Conservation (phyloP, 768 basidiomycete species). For the Mycena rebaudengoi region DNA sequence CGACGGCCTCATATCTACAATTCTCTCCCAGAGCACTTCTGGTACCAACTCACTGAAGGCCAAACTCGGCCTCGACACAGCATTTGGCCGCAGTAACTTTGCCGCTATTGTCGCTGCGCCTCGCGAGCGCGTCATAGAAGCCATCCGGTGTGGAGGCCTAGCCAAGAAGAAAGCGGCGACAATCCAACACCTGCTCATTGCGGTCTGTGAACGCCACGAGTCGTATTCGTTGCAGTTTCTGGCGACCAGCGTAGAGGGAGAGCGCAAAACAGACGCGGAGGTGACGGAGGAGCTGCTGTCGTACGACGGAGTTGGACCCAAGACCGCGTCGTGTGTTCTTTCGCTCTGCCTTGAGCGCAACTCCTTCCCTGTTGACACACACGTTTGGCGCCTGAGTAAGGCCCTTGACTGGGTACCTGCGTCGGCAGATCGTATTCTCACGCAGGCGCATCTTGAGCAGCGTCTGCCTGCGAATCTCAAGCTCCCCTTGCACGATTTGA, state of each 20-base stretch:
- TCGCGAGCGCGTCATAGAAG: constrained; percentile 50
- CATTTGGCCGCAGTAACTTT: constrained; percentile 61
- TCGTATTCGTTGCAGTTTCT: background rate
- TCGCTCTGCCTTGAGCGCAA: constrained; percentile 68
- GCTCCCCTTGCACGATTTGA: constrained; percentile 64
- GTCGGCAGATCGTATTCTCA: constrained; percentile 55
- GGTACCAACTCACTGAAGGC: constrained; percentile 58
- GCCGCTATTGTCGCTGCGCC: constrained; percentile 56
- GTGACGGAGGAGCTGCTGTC: background rate
- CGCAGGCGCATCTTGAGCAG: constrained; percentile 66
- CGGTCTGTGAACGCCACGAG: constrained; percentile 43
- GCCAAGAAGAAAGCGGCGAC: constrained; percentile 67
- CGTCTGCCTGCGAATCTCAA: constrained; percentile 61
- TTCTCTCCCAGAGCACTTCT: constrained; percentile 70
- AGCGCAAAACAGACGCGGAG: background rate
- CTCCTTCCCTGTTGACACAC: constrained; percentile 72
- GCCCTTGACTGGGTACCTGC: constrained; percentile 60
- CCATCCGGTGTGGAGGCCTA: constrained; percentile 63
- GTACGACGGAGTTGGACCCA: constrained; percentile 62
- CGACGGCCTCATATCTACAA: constrained; percentile 64
- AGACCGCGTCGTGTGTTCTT: constrained; percentile 70
- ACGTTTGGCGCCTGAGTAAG: constrained; percentile 63
- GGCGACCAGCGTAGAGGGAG: background rate
- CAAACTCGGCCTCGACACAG: constrained; percentile 54
- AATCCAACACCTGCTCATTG: constrained; percentile 57